A percentile compares a stretch with the other conserved stretches of the same genome.
Evolutionary conservation across 495 filamentous ascomycete species (phyloP).

Genomic region (Hyaloscypha variabilis): DNA sequence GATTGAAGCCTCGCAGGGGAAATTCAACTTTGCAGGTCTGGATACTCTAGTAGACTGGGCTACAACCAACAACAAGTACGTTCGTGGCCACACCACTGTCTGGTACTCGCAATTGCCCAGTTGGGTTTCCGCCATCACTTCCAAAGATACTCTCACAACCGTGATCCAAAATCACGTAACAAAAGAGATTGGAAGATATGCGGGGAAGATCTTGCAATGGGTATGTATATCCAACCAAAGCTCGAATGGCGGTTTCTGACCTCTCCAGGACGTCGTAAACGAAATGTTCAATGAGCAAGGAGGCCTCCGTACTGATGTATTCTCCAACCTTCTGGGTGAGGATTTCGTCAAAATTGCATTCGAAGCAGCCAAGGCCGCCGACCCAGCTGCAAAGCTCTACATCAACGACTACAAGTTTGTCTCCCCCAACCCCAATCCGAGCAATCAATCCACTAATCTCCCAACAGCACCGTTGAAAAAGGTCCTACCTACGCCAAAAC

Average conservation of each 20-base stretch:
- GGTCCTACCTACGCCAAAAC: constrained; percentile 54
- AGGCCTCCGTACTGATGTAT: constrained; percentile 55
- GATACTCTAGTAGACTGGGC: constrained; percentile 59
- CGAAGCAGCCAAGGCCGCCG: constrained; percentile 57
- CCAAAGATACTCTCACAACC: constrained; percentile 50
- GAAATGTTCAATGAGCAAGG: constrained; percentile 70
- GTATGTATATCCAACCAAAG: constrained; percentile 28
- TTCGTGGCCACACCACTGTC: constrained; percentile 65
- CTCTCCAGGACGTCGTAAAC: constrained; percentile 38
- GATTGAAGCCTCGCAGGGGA: constrained; percentile 14
- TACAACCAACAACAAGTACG: constrained; percentile 51
- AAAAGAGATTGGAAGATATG: constrained; percentile 57
- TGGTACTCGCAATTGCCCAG: constrained; percentile 68
- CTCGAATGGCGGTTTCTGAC: background rate
- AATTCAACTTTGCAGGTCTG: constrained; percentile 22
- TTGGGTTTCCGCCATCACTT: constrained; percentile 58
- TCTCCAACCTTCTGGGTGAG: constrained; percentile 60
- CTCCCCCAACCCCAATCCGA: background rate
- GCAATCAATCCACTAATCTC: background rate
- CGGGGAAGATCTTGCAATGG: constrained; percentile 64
- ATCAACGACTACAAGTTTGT: constrained; percentile 72
- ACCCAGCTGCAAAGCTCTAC: constrained; percentile 62
- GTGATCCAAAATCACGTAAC: constrained; percentile 63
- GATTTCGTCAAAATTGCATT: constrained; percentile 61
- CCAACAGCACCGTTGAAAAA: constrained; percentile 14